These are phyloP conservation scores for Rehmannia glutinosa DNA, from an alignment of 257 asterid species.

Conservation along the genomic window DNA sequence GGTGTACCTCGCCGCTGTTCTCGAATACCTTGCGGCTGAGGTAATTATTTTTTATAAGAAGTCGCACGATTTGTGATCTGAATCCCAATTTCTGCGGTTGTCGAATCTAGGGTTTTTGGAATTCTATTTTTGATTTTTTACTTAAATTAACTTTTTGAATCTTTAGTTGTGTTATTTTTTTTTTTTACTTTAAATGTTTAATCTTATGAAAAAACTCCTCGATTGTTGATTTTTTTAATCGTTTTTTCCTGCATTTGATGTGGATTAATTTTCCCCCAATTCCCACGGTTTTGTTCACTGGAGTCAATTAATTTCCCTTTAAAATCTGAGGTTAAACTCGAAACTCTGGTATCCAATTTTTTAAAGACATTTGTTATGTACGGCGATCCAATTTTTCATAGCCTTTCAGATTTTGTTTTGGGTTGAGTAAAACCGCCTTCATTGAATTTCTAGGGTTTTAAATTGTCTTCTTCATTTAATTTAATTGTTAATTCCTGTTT, in stretches of 20 bases:
- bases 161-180: background rate
- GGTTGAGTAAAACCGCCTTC: background rate
- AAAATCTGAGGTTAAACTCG: too few species aligned
- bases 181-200: too few species aligned
- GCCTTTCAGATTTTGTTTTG: background rate
- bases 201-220: background rate
- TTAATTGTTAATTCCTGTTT: background rate
- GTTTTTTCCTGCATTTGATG: background rate
- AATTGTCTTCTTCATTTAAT: background rate
- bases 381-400: background rate
- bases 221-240: background rate
- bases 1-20: constrained; percentile 82
- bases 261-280: background rate
- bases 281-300: background rate
- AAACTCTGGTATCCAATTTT: too few species aligned
- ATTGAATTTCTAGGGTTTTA: constrained; percentile 10
- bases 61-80: background rate
- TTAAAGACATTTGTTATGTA: background rate
- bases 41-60: constrained; percentile 8
- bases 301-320: too few species aligned
- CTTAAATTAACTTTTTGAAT: background rate
- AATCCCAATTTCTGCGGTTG: constrained; percentile 4
- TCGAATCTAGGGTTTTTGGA: background rate
- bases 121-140: background rate
- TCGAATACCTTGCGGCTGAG: constrained; percentile 83